Evolutionary conservation across 2,329 filamentous ascomycete species (phyloP).

Genomic region (Albophoma yamanashiensis): DNA sequence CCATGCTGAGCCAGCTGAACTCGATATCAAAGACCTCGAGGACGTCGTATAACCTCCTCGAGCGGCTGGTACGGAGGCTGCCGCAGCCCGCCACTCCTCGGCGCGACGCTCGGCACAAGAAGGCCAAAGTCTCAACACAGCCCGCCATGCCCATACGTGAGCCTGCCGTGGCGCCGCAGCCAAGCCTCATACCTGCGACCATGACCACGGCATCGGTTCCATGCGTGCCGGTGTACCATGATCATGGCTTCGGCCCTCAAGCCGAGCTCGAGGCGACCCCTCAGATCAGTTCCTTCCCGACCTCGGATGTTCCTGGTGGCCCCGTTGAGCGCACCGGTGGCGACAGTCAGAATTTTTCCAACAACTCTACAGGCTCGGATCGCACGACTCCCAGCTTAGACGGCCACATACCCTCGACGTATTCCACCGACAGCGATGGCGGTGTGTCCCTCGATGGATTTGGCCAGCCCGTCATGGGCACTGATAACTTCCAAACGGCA

Average conservation of each 20-base stretch:
- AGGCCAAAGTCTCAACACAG: neutral
- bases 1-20: conserved; percentile 19
- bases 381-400: neutral
- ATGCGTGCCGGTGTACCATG: neutral
- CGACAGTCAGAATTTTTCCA: neutral
- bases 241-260: neutral
- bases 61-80: conserved; percentile 16
- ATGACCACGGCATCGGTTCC: neutral
- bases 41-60: conserved; percentile 22
- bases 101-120: neutral
- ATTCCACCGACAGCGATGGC: neutral
- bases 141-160: neutral
- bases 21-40: conserved; percentile 21
- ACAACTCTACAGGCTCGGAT: conserved; percentile 1
- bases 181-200: neutral
- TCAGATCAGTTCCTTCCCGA: neutral
- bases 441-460: neutral
- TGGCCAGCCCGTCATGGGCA: neutral
- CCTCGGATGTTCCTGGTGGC: neutral
- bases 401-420: conserved; percentile 1
- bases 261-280: neutral
- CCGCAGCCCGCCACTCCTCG: conserved; percentile 5
- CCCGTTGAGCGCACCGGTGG: neutral
- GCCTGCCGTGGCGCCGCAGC: neutral
- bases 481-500: neutral